Base-by-base conservation (phyloP, 2,329 filamentous ascomycete genomes). In the Pseudogymnoascus sp. region DNA sequence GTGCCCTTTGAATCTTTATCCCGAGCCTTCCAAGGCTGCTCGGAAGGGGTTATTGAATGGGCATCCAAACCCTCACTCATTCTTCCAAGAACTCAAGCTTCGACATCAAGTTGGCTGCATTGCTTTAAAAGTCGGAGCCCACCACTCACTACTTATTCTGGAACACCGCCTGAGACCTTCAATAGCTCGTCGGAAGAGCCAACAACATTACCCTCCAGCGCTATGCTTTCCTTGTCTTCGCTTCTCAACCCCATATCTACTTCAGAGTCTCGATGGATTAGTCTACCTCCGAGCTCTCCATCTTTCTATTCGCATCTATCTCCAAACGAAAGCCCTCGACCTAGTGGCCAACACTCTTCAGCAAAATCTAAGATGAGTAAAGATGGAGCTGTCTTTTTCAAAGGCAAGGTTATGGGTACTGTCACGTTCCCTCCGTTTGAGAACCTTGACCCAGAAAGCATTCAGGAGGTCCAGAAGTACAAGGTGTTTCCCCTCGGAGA, bases 391-490 rank as follows among this genome's bases (percentile, higher is more conserved):
- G 76, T 87, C 6, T 86, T 88, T 72, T 79, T 80, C 29, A 85
- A 83, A 69, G 84, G 83, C 56, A 81, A 81, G 64, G 78, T 84
- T 33, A 85, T 86, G 66, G 90, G 89, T 2, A 77, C 82, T 29
- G 80, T 96, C 68, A 87, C 88, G 72, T 96, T 88, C 71, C 82
- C 82, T 16, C 90, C 93, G 0, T 87, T 85, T 71, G 90, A 96
- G 71, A 78, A 81, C 56, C 75, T 88, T 33, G 82, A 88, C 67
- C 79, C 82, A 24, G 73, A 78, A 21, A 79, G 88, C 14, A 76
- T 80, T 8, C 76, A 77, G 13, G 80, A 87, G 66, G 83, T 95
- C 65, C 76, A 77, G 40, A 79, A 78, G 40, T 93, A 89, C 71
- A 78, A 83, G 14, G 79, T 97, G 62, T 82, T 80, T 62, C 89